Base-by-base conservation (phyloP, 2,329 filamentous ascomycete species). In the Didymella lethalis region DNA sequence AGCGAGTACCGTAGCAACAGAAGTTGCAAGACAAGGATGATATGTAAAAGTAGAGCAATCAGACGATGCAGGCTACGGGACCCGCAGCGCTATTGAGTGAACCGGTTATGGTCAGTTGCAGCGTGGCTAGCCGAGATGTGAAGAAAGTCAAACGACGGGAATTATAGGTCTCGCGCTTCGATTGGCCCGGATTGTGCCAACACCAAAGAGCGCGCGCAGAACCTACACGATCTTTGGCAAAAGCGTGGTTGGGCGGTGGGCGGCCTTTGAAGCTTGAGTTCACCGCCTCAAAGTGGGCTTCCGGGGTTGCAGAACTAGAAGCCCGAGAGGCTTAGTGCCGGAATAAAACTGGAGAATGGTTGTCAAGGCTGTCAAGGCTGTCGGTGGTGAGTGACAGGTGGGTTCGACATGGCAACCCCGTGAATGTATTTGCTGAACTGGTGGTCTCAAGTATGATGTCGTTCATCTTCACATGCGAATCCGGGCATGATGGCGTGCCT, bases 381-480 rank as follows among this genome's bases (percentile, higher is more conserved):
- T 54, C 61, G 59, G 57, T 59, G 46, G 56, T 54, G 50, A 54
- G 65, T 65, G 63, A 64, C 62, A 66, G 57, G 54, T 59, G 62
- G 61, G 45, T 59, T 70, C 64, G 59, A 66, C 66, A 66, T 65
- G 65, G 57, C 59, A 61, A 61, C 59, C 31, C 38, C 40, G 32
- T 40, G 40, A 52, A 57, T 18, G 18, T 46, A 57, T 65, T 51
- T 59, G 56, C 51, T 55, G 51, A 54, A 47, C 46, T 41, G 23
- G 53, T 49, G 54, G 62, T 62, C 57, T 64, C 57, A 63, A 57
- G 61, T 40, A 69, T 67, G 61, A 65, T 67, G 63, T 64, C 49
- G 65, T 48, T 28, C 47, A 54, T 54, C 58, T 71, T 74, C 68
- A 72, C 72, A 73, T 74, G 72, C 55, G 43, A 66, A 53, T 48